Evolutionary conservation across 2,329 filamentous ascomycete genomes (phyloP), one percentile per base, ranked within the genome.

Genomic region (Fusarium coicis): DNA sequence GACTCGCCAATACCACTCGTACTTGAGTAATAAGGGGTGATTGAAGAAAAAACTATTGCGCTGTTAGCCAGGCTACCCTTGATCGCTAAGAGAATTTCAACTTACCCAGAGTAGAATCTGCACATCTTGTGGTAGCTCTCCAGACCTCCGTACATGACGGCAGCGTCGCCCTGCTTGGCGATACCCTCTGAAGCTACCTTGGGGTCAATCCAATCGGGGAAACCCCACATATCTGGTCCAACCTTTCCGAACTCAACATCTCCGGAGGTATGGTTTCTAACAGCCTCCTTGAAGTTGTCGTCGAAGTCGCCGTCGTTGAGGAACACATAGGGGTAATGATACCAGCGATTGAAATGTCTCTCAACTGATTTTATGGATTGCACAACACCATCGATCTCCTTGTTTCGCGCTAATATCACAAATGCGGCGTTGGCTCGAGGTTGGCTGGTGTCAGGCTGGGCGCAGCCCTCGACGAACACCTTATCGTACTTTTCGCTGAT

Each of bases 101-200:
- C 91, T 78, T 86, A 96, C 93, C 96, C 96, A 72, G 96, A 99
- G 85, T 99, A 99, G 87, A 99, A 99, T 77, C 96, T 91, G 82
- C 96, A 99, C 96, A 99, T 99, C 84, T 97, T 93, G 80, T 99
- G 96, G 81, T 99, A 99, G 84, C 95, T 98, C 83, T 98, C 96
- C 87, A 99, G 92, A 52, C 96, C 96, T 81, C 96, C 96, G 81
- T 98, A 99, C 96, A 99, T 99, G 86, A 99, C 97, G 52, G 96
- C 96, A 56, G 92, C 92, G 82, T 99, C 96, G 74, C 96, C 96
- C 83, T 99, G 96, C 85, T 98, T 97, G 60, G 93, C 91, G 79
- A 99, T 97, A 68, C 96, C 96, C 83, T 99, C 96, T 84, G 95
- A 95, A 74, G 95, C 96, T 59, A 98, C 94, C 81, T 96, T 95